Evolutionary conservation across 2,329 filamentous ascomycete genomes (phyloP).

Genomic region (Arthrinium puccinioides): DNA sequence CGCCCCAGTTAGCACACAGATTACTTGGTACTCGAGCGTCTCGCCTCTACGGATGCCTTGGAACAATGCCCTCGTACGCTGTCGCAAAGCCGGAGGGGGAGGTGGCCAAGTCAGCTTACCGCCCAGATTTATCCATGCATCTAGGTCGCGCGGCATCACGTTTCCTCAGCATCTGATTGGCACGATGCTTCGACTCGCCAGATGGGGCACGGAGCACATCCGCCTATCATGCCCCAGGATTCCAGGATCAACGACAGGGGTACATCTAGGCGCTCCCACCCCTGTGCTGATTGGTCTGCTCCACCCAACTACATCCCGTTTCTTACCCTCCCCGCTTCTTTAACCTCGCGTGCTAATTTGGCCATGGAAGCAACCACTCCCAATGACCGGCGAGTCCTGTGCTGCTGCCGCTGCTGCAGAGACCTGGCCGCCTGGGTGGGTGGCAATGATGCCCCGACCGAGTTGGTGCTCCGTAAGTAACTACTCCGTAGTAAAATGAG

Average conservation of each 20-base stretch:
- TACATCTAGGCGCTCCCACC: constrained; percentile 9
- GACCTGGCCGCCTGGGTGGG: background rate
- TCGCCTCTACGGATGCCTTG: no score
- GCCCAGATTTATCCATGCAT: constrained; percentile 32
- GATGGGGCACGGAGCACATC: constrained; percentile 14
- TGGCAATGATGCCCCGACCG: no score
- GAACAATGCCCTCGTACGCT: no score
- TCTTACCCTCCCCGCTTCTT: constrained; percentile 11
- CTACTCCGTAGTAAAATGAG: no score
- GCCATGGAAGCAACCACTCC: no score
- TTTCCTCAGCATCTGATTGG: constrained; percentile 29
- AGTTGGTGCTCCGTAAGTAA: no score
- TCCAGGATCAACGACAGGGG: constrained; percentile 20
- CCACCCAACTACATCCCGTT: constrained; percentile 18
- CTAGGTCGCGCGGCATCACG: constrained; percentile 33
- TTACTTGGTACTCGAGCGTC: no score
- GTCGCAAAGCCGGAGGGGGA: no score
- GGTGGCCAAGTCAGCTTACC: constrained; percentile 35
- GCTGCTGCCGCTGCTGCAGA: no score
- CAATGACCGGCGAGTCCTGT: no score
- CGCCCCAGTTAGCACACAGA: no score
- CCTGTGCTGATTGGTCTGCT: constrained; percentile 19
- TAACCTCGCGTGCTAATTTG: no score
- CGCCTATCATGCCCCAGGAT: constrained; percentile 26
- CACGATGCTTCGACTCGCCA: constrained; percentile 10